A percentile compares a stretch with the other conserved stretches of the same genome.
These are phyloP conservation scores for Pseudopediastrum boryanum DNA, from an alignment of 139 green algal genomes.

Conservation along the genomic window DNA sequence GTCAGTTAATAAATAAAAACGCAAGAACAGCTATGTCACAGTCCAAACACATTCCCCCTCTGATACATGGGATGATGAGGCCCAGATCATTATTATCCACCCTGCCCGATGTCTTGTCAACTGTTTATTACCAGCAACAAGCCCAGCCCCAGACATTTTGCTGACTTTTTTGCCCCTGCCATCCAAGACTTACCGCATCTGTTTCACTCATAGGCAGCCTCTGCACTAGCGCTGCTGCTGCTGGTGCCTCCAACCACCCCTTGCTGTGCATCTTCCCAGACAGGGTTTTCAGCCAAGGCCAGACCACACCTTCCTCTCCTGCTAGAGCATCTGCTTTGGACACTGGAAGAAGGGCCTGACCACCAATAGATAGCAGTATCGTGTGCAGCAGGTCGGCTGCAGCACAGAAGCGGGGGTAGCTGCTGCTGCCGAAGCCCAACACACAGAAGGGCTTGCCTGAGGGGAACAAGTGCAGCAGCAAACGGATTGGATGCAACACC, in stretches of 20 bases:
- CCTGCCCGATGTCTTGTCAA: too few species aligned
- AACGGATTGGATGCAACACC: not conserved
- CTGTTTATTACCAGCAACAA: too few species aligned
- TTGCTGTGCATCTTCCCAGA: not conserved
- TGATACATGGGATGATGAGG: too few species aligned
- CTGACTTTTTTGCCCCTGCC: too few species aligned
- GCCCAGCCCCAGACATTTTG: too few species aligned
- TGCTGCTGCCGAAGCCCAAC: conserved; percentile 43
- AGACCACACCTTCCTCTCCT: conserved; percentile 1
- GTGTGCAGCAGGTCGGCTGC: conserved; percentile 35
- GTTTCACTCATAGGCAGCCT: not conserved
- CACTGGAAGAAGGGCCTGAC: not conserved
- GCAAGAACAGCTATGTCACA: too few species aligned
- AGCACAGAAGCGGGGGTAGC: conserved; percentile 49
- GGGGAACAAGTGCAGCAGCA: not conserved
- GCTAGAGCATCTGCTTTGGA: conserved; percentile 14
- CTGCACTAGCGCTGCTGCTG: not conserved
- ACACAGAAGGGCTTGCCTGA: conserved; percentile 34
- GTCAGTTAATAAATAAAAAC: too few species aligned
- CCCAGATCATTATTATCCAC: too few species aligned
- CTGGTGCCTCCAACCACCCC: conserved; percentile 1
- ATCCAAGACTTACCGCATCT: not conserved
- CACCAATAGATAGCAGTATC: conserved; percentile 6
- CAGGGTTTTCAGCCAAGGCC: conserved; percentile 2
- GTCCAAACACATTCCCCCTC: too few species aligned